Evolutionary conservation across 768 basidiomycete genomes (phyloP).

Genomic region (Boletus vermiculosoides): DNA sequence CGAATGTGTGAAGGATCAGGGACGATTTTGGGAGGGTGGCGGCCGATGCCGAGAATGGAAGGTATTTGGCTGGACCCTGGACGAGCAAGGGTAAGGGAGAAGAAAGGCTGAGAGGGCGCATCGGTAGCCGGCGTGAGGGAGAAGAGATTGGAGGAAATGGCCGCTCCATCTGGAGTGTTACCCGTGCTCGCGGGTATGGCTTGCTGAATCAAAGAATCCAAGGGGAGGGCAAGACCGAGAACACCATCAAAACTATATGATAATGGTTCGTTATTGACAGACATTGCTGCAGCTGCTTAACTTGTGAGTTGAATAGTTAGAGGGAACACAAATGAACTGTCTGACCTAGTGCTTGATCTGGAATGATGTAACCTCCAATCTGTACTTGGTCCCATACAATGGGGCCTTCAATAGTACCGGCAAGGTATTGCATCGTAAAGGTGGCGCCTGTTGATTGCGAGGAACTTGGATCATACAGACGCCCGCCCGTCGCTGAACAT

Average conservation of each 20-base stretch:
- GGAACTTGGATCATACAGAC: constrained; percentile 54
- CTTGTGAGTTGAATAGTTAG: background rate
- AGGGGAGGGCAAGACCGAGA: constrained; percentile 72
- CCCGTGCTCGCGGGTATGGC: constrained; percentile 47
- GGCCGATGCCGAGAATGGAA: constrained; percentile 65
- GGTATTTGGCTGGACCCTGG: constrained; percentile 60
- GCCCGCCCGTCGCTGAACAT: constrained; percentile 47
- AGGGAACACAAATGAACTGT: background rate
- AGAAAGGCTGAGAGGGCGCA: constrained; percentile 61
- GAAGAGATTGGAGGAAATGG: constrained; percentile 69
- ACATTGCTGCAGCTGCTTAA: constrained; percentile 54
- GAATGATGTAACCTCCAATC: constrained; percentile 62
- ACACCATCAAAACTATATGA: constrained; percentile 59
- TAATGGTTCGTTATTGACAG: constrained; percentile 57
- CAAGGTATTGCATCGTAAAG: constrained; percentile 58
- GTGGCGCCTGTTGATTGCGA: constrained; percentile 41
- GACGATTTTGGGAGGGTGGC: constrained; percentile 56
- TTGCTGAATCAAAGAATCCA: constrained; percentile 63
- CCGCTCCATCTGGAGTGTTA: constrained; percentile 61
- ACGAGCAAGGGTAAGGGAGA: constrained; percentile 65
- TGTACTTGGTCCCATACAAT: constrained; percentile 67
- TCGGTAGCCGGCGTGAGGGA: constrained; percentile 52
- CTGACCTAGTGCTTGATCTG: constrained; percentile 70
- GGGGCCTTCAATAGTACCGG: constrained; percentile 57
- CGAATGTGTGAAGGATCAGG: constrained; percentile 49